Evolutionary conservation across 108 stramenopile species (phyloP), one percentile per base, ranked within the genome.

Genomic region (Epithemia pelagica): DNA sequence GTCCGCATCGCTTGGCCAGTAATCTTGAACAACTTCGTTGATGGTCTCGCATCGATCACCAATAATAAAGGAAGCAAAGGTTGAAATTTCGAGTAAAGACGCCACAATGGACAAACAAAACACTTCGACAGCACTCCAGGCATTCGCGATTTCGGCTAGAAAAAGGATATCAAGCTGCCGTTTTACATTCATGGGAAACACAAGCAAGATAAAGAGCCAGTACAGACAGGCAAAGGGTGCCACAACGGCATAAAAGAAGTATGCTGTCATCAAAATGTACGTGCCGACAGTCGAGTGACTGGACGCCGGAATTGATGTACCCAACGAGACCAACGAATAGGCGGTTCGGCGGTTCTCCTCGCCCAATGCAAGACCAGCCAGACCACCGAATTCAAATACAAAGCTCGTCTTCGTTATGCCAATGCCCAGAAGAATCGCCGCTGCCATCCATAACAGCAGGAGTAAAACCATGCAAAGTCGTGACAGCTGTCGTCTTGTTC

Each of bases 51-150:
- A 95, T 25, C 77, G 81, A 64, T 89, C 72, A 20, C 88, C 91
- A 64, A 95, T 84, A 64, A 95, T 91, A 54, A 92, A 92, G 0
- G 78, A 68, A 18, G 95, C 83, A 70, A 95, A 92, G 24, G 81
- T 85, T 7, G 86, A 79, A 51, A 94, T 88, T 63, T 96, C 82
- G 24, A 91, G 58, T 32, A 96, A 58, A 0, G 92, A 85, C 8
- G 86, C 93, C 20, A 86, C 64, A 37, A 91, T 84, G 52, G 82
- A 78, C 10, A 96, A 69, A 0, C 86, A 68, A 69, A 96, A 96
- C 1, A 96, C 95, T 65, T 96, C 95, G 29, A 95, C 74, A 2
- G 93, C 93, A 52, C 84, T 82, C 95, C 95, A 96, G 21, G 90
- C 90, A 58, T 90, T 95, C 20, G 85, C 67, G 10, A 96, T 77